phyloP scores from a whole-genome alignment of 371 early-diverging fungal genomes.

The Apophysomyces elegans region DNA sequence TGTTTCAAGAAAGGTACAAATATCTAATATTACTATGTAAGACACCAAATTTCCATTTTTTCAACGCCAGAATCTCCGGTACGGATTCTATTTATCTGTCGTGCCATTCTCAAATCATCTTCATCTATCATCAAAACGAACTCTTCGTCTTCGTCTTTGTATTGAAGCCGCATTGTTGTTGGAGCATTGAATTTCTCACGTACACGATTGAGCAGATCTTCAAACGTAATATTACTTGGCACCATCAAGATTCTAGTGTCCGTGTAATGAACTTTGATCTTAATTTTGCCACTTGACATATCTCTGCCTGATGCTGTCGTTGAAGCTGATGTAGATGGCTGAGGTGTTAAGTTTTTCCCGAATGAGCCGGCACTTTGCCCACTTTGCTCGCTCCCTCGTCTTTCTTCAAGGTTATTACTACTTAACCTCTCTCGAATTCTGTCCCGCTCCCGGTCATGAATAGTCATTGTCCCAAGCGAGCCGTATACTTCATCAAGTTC shows the following conservation, averaged over 20 bases:
- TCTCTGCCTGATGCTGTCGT: constrained; percentile 26
- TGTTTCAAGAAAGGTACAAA: neutral
- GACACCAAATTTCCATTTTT: constrained; percentile 72
- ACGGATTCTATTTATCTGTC: constrained; percentile 57
- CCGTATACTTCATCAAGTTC: constrained; percentile 44
- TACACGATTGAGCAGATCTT: constrained; percentile 24
- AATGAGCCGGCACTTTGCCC: neutral
- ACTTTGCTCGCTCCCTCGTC: constrained; percentile 14
- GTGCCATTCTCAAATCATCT: constrained; percentile 89
- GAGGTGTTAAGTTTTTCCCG: neutral
- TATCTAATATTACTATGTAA: constrained; percentile 16
- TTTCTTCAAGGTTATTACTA: constrained; percentile 9
- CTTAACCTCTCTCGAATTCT: constrained; percentile 20
- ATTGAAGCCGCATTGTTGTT: constrained; percentile 67
- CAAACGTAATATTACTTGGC: constrained; percentile 23
- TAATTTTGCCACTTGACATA: constrained; percentile 23
- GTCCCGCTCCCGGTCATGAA: constrained; percentile 22
- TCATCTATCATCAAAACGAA: constrained; percentile 89
- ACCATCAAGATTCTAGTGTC: constrained; percentile 29
- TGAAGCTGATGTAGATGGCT: constrained; percentile 23
- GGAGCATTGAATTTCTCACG: constrained; percentile 29
- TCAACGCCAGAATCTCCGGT: constrained; percentile 44
- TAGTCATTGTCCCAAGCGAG: constrained; percentile 26
- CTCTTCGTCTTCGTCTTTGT: constrained; percentile 89
- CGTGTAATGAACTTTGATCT: constrained; percentile 27